Evolutionary conservation across 2,329 filamentous ascomycete species (phyloP).

Genomic region (Epichloe scottii): DNA sequence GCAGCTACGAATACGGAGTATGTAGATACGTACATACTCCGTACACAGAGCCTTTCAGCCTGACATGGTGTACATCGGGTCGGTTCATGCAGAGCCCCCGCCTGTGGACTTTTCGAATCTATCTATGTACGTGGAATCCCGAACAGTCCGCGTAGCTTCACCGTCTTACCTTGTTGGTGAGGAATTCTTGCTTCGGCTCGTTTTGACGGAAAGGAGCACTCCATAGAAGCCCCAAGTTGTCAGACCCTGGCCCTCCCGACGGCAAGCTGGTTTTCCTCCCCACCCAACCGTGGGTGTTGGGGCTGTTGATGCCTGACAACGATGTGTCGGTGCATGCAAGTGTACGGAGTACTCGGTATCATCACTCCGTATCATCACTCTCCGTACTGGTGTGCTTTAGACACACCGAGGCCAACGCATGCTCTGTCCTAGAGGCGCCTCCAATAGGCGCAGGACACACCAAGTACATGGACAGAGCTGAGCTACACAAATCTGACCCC

Average conservation of each 20-base stretch:
- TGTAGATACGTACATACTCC: too few species aligned
- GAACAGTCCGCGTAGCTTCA: background rate
- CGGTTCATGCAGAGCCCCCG: conserved; percentile 9
- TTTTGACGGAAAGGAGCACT: background rate
- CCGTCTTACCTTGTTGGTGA: background rate
- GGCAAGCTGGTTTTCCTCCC: too few species aligned
- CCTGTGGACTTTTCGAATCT: background rate
- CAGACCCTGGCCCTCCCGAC: background rate
- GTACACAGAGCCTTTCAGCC: conserved; percentile 2
- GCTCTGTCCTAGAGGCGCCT: background rate
- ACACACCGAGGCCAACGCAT: conserved; percentile 1
- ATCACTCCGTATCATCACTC: too few species aligned
- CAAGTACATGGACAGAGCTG: too few species aligned
- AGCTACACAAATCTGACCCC: too few species aligned
- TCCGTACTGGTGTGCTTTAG: background rate
- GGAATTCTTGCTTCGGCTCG: background rate
- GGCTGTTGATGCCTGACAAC: conserved; percentile 1
- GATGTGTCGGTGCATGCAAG: conserved; percentile 3
- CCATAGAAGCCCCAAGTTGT: background rate
- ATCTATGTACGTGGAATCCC: background rate
- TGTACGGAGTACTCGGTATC: background rate
- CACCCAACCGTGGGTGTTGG: background rate
- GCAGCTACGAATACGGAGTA: background rate
- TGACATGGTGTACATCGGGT: conserved; percentile 2
- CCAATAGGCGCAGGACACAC: background rate